These are phyloP conservation scores for Magnusiomyces paraingens DNA, from an alignment of 1,139 yeast species.

Conservation along the genomic window DNA sequence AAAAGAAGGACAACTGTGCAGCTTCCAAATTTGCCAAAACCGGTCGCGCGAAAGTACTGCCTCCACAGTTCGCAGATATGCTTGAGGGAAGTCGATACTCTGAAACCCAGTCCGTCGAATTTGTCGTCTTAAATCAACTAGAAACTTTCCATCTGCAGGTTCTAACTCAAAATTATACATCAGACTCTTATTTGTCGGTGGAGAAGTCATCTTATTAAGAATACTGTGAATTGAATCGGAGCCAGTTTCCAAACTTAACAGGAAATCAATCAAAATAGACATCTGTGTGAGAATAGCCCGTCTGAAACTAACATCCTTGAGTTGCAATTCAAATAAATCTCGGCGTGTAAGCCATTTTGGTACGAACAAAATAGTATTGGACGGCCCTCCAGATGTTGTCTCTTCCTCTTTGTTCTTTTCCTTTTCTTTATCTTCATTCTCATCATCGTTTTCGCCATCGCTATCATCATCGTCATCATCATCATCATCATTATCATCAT, in stretches of 20 bases:
- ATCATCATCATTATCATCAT: constrained; percentile 7
- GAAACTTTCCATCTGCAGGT: constrained; percentile 21
- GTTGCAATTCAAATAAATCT: constrained; percentile 33
- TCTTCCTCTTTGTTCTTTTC: neutral
- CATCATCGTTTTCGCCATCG: neutral
- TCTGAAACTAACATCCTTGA: constrained; percentile 32
- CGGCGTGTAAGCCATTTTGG: constrained; percentile 36
- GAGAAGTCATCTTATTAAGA: neutral
- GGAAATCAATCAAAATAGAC: constrained; percentile 29
- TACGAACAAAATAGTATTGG: constrained; percentile 20
- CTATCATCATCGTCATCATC: neutral
- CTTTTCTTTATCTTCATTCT: neutral
- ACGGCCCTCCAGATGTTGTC: constrained; percentile 1
- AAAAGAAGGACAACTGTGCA: constrained; percentile 30
- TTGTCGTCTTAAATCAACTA: constrained; percentile 18
- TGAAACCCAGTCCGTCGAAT: constrained; percentile 13
- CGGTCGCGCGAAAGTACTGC: constrained; percentile 26
- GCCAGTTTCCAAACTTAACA: constrained; percentile 22
- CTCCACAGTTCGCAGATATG: constrained; percentile 22
- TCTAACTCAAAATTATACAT: constrained; percentile 23
- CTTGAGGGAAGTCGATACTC: constrained; percentile 19
- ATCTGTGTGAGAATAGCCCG: constrained; percentile 31
- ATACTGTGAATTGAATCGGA: neutral
- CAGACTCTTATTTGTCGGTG: constrained; percentile 26
- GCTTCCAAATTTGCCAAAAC: constrained; percentile 35